These are phyloP conservation scores for Globisporangium perplexum DNA, from an alignment of 352 stramenopile species.

Conservation along the genomic window DNA sequence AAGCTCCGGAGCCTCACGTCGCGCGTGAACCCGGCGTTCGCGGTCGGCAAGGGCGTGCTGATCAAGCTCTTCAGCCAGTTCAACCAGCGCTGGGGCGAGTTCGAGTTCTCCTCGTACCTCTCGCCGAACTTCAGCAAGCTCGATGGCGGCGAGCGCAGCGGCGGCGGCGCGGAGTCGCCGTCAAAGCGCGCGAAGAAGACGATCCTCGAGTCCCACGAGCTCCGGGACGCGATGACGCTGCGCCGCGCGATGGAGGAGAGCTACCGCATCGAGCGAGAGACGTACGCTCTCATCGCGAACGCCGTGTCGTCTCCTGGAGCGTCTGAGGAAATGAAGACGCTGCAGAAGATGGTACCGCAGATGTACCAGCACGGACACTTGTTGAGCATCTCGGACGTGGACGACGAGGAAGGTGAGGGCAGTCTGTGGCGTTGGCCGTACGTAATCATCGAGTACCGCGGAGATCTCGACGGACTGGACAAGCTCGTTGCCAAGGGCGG, in stretches of 20 bases:
- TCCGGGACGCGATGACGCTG: conserved; percentile 52
- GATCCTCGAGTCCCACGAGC: conserved; percentile 36
- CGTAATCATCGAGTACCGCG: conserved; percentile 65
- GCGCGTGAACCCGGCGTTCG: conserved; percentile 75
- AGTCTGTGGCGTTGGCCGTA: conserved; percentile 85
- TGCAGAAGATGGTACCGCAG: conserved; percentile 33
- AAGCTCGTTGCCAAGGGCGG: conserved; percentile 48
- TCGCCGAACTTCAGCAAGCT: conserved; percentile 35
- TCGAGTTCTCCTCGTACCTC: conserved; percentile 65
- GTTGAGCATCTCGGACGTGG: conserved; percentile 52
- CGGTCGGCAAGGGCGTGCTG: conserved; percentile 44
- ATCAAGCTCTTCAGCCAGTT: conserved; percentile 85
- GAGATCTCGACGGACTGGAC: conserved; percentile 41
- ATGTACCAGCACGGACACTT: conserved; percentile 51
- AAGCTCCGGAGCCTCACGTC: conserved; percentile 62
- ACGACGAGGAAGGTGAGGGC: conserved; percentile 59
- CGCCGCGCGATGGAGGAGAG: conserved; percentile 74
- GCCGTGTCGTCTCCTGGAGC: not conserved
- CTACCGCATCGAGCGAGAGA: conserved; percentile 53
- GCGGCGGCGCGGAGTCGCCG: conserved; percentile 3
- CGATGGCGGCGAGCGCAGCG: conserved; percentile 3
- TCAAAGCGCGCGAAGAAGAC: conserved; percentile 41
- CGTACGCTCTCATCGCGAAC: conserved; percentile 49
- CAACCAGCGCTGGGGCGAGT: conserved; percentile 80
- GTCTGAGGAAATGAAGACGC: conserved; percentile 13